Percentiles rank a stretch among this genome's conserved stretches.
Evolutionary conservation across 129 eudicot species (phyloP).

Genomic region (Heracleum sosnowskyi): DNA sequence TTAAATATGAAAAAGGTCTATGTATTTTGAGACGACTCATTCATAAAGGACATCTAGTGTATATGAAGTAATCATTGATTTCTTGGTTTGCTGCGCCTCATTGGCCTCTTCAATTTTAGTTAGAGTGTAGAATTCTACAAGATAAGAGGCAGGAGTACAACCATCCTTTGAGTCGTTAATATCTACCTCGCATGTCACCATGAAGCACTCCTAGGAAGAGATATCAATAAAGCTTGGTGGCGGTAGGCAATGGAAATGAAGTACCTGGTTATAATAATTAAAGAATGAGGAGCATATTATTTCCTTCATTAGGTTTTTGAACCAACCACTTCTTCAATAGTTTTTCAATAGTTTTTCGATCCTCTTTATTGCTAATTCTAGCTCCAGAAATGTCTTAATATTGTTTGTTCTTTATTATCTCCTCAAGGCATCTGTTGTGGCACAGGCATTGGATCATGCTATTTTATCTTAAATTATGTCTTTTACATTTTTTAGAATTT

Average conservation of each 20-base stretch:
- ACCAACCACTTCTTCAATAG: neutral
- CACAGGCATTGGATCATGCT: neutral
- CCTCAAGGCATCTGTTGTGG: neutral
- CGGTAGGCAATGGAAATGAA: neutral
- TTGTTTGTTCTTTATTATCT: neutral
- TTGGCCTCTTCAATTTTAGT: neutral
- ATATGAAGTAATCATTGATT: neutral
- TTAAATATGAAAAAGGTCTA: neutral
- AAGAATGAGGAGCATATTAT: neutral
- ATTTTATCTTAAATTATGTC: neutral
- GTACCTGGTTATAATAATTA: neutral
- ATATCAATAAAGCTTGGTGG: neutral
- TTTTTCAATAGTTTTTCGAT: neutral
- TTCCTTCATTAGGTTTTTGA: neutral
- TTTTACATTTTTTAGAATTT: slow-evolving; percentile 34
- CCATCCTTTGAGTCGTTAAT: neutral
- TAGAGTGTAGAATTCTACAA: neutral
- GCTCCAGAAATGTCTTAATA: neutral
- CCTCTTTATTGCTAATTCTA: neutral
- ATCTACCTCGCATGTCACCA: neutral
- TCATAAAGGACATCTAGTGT: neutral
- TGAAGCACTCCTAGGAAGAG: neutral
- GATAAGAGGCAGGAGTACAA: neutral
- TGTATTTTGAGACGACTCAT: neutral
- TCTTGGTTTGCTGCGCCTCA: neutral